Evolutionary conservation across 1,284 basidiomycete species (phyloP).

Genomic region (Coniferiporia weirii): DNA sequence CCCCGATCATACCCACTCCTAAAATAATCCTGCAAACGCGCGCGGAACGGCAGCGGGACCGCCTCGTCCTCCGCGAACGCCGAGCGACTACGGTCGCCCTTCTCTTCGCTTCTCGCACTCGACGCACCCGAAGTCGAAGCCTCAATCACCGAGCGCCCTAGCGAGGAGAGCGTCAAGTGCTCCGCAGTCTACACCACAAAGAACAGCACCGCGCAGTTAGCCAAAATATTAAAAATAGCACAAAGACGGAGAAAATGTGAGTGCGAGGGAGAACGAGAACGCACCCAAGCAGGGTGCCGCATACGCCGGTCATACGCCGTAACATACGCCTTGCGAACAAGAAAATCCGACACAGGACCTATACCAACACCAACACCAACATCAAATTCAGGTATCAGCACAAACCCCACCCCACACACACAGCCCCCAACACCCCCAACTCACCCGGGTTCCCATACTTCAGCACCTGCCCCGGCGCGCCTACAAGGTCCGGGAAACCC

Average conservation of each 20-base stretch:
- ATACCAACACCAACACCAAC: neutral
- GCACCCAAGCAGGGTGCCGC: constrained; percentile 89
- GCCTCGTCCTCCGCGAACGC: constrained; percentile 81
- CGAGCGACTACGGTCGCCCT: constrained; percentile 73
- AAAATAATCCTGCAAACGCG: constrained; percentile 88
- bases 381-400: neutral
- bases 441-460: constrained; percentile 75
- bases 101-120: constrained; percentile 28
- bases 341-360: constrained; percentile 83
- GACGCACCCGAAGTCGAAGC: constrained; percentile 24
- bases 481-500: constrained; percentile 24
- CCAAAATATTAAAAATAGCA: neutral
- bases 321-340: constrained; percentile 79
- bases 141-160: constrained; percentile 46
- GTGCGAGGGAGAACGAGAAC: constrained; percentile 23
- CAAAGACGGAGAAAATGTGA: neutral
- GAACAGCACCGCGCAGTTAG: neutral
- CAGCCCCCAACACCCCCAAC: constrained; percentile 23
- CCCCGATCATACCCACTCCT: constrained; percentile 94
- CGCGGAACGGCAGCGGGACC: constrained; percentile 78
- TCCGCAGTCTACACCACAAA: constrained; percentile 83
- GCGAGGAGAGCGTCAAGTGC: constrained; percentile 77
- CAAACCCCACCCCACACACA: neutral
- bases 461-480: constrained; percentile 37
- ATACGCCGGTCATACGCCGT: constrained; percentile 88